phyloP scores from a whole-genome alignment of 2,329 filamentous ascomycete genomes.

The Trichoderma citrinoviride region DNA sequence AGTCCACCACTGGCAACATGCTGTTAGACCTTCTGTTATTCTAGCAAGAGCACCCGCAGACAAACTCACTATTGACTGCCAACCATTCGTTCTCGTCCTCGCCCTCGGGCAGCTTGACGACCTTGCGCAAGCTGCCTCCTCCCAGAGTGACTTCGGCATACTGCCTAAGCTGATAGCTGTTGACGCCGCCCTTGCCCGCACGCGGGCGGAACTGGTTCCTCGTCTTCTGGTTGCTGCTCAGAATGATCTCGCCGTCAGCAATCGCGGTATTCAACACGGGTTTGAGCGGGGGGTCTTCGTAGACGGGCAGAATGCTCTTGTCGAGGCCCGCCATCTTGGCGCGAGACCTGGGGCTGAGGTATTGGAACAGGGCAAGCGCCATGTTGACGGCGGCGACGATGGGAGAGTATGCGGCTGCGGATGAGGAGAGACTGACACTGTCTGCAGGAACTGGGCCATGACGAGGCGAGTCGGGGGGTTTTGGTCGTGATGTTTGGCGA shows the following conservation, averaged over 20 bases:
- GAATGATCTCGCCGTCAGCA: constrained; percentile 32
- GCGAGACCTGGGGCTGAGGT: constrained; percentile 36
- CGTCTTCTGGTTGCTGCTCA: constrained; percentile 74
- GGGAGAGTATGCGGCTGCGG: constrained; percentile 15
- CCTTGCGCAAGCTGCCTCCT: constrained; percentile 90
- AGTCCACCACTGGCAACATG: constrained; percentile 77
- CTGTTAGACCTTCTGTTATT: not conserved
- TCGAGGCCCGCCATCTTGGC: constrained; percentile 34
- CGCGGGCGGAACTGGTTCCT: constrained; percentile 90
- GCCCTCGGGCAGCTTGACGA: constrained; percentile 93
- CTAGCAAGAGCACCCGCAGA: too few relatives aligned
- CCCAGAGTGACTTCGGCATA: constrained; percentile 97
- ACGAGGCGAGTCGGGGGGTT: constrained; percentile 6
- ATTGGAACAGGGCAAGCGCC: constrained; percentile 31
- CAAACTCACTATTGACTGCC: constrained; percentile 83
- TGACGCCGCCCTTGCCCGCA: constrained; percentile 81
- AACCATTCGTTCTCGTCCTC: constrained; percentile 98
- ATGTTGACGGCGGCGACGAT: constrained; percentile 25
- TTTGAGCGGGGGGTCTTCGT: constrained; percentile 30
- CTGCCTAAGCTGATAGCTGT: constrained; percentile 87
- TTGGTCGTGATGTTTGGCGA: constrained; percentile 7
- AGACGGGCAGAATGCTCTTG: constrained; percentile 34
- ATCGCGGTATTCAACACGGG: constrained; percentile 24
- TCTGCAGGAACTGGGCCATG: constrained; percentile 45
- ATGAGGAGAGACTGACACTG: constrained; percentile 38